These are phyloP conservation scores for Umbilicus rupestris DNA, from an alignment of 164 flowering plant genomes.

Conservation along the genomic window DNA sequence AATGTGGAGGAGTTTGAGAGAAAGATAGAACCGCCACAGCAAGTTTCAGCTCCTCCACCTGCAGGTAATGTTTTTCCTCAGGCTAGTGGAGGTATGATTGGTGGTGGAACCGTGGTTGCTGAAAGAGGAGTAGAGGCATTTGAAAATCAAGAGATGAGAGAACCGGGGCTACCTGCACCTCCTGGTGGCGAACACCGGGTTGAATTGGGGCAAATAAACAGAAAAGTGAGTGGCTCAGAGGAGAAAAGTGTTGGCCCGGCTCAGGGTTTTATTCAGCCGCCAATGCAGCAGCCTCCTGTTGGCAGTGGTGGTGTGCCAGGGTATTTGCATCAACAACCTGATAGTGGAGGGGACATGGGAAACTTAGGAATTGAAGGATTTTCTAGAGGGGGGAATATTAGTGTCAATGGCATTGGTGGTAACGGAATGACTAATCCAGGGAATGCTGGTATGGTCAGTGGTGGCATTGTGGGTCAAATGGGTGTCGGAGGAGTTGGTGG, in stretches of 20 bases:
- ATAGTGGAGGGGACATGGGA: slow-evolving; percentile 11
- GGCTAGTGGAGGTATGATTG: slow-evolving; percentile 14
- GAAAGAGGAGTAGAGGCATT: slow-evolving; percentile 18
- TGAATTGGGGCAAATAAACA: no score
- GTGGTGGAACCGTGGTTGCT: slow-evolving; percentile 13
- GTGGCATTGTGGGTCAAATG: slow-evolving; percentile 12
- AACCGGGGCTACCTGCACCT: slow-evolving; percentile 19
- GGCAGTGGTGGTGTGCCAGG: slow-evolving; percentile 19
- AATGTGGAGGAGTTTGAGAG: slow-evolving; percentile 18
- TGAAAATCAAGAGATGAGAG: slow-evolving; percentile 26
- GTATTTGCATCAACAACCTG: slow-evolving; percentile 15
- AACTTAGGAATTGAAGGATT: slow-evolving; percentile 11
- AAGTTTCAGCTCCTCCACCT: slow-evolving; percentile 10
- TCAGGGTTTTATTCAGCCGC: slow-evolving; percentile 22
- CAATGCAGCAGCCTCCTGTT: slow-evolving; percentile 17
- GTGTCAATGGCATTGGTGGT: neutral
- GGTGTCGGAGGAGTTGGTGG: slow-evolving; percentile 10
- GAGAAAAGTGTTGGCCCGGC: slow-evolving; percentile 47
- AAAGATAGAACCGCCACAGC: slow-evolving; percentile 13
- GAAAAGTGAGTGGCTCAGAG: slow-evolving; percentile 32
- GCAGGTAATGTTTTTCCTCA: slow-evolving; percentile 6
- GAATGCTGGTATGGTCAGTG: slow-evolving; percentile 25
- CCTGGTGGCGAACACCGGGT: slow-evolving; percentile 11
- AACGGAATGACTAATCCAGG: slow-evolving; percentile 18
- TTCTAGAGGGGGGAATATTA: slow-evolving; percentile 7